Base-by-base conservation (phyloP, 768 basidiomycete species). In the Kwoniella heveanensis region DNA sequence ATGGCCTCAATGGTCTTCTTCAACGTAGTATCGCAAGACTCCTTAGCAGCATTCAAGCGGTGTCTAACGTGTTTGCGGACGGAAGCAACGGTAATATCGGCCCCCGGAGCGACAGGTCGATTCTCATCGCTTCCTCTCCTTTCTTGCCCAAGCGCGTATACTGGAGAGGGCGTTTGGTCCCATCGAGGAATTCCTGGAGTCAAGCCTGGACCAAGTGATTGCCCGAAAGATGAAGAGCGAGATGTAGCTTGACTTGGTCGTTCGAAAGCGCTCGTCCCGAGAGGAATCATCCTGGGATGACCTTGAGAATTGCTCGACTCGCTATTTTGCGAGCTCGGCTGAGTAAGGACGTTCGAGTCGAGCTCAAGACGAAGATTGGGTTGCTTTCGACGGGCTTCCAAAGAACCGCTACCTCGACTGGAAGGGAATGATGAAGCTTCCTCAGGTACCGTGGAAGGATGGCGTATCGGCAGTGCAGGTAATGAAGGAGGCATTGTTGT, bases 11-110 rank as follows among this genome's bases (percentile, higher is more conserved):
- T 92, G 77, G 97, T 90, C 77, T 92, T 89, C 76, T 89, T 88
- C 9, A 99, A 86, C 81, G 96, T 92, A 83, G 90, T 90, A 86
- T 99, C 92, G 84, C 95, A 99, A 68, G 91, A 90, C 54, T 90
- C 87, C 83, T 99, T 98, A 62, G 95, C 93, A 2, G 89, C 89
- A 82, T 88, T 90, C 80, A 98, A 87, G 62, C 96, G 88, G 67
- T 92, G 87, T 39, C 90, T 91, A 73, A 98, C 91, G 83, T 97
- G 94, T 59, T 92, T 87, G 65, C 90, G 85, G 67, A 97, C 81
- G 26, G 75, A 74, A 0, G 74, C 74, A 3, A 72, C 54, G 25
- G 74, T 77, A 49, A 80, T 70, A 9, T 76, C 76, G 5, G 71
- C 70, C 13, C 68, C 65, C 19, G 66, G 65, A 1, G 72, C 68